Base-by-base conservation (phyloP, 1,139 yeast genomes). In the Saccharomyces hybrid region DNA sequence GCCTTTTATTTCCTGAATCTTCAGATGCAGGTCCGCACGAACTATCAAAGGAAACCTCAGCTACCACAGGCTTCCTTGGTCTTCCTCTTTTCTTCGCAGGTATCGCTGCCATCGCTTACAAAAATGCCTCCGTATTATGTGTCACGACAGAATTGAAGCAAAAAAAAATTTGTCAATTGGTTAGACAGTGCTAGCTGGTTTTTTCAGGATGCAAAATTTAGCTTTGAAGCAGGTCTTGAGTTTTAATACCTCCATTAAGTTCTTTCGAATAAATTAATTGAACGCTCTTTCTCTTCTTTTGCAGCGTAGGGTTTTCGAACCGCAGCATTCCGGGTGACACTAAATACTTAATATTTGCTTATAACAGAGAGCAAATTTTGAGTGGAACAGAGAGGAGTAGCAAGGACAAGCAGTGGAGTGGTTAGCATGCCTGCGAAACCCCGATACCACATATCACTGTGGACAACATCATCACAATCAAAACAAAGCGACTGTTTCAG, bases 1-100 rank as follows among this genome's bases (percentile, higher is more conserved):
- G 50, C 48, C 42, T 28, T 46, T 50, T 32, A 50, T 50, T 32
- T 52, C 54, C 49, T 50, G 56, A 59, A 55, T 54, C 61, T 50
- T 54, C 49, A 38, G 54, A 55, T 20, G 54, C 60, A 8, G 30
- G 7, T 8, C 23, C 34, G 16, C 23, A 8, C 11, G 34, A n/a
- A 5, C 34, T 28, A 28, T 38, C 42, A 14, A n/a, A 3, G 11
- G 27, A 42, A 41, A 46, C 34, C n/a, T 30, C 9, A 14, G 38
- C 14, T 16, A 34, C 47, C 16, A 14, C 46, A 11, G 9, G 9
- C 34, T 54, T 54, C 34, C 23, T 51, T 2, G 56, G 56, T 44
- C 57, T 51, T 5, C 57, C 56, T 53, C 54, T 53, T 32, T 49
- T 53, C 41, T 31, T 53, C 20, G 26, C 49, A 14, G 52, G 38